A percentile compares a stretch with the other conserved stretches of the same genome.
These are phyloP conservation scores for Fusarium sp. DNA, from an alignment of 2,329 filamentous ascomycete genomes.

Conservation along the genomic window DNA sequence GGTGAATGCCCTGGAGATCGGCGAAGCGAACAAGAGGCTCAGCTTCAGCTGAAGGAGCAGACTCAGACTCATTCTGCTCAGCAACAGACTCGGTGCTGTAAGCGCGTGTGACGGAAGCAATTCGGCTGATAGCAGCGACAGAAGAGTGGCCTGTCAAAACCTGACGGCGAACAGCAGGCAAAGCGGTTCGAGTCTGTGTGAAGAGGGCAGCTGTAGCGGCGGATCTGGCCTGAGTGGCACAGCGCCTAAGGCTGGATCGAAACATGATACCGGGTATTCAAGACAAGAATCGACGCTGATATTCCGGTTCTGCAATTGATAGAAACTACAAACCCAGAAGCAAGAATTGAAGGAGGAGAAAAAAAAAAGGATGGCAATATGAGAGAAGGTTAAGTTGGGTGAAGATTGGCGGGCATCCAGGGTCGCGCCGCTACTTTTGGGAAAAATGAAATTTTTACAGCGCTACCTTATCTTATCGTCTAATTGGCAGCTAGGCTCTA, in stretches of 20 bases:
- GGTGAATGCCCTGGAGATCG: constrained; percentile 66
- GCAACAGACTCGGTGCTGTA: constrained; percentile 54
- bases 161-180: constrained; percentile 40
- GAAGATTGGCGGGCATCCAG: constrained; percentile 25
- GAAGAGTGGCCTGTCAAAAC: constrained; percentile 29
- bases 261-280: constrained; percentile 43
- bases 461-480: constrained; percentile 16
- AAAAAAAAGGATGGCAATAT: constrained; percentile 10
- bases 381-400: constrained; percentile 17
- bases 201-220: constrained; percentile 43
- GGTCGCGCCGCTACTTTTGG: constrained; percentile 14
- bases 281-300: constrained; percentile 1
- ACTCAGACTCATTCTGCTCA: constrained; percentile 24
- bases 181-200: constrained; percentile 42
- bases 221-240: constrained; percentile 49
- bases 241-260: constrained; percentile 52
- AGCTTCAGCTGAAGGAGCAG: constrained; percentile 13
- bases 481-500: constrained; percentile 7
- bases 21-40: constrained; percentile 53
- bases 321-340: constrained; percentile 4
- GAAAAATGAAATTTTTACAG: constrained; percentile 20
- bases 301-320: constrained; percentile 17
- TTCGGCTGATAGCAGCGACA: constrained; percentile 32
- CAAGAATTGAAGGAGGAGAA: constrained; percentile 8
- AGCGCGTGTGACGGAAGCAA: constrained; percentile 42